Conservation (phyloP, 257 asterid species). For the Solanum tacnaense region DNA sequence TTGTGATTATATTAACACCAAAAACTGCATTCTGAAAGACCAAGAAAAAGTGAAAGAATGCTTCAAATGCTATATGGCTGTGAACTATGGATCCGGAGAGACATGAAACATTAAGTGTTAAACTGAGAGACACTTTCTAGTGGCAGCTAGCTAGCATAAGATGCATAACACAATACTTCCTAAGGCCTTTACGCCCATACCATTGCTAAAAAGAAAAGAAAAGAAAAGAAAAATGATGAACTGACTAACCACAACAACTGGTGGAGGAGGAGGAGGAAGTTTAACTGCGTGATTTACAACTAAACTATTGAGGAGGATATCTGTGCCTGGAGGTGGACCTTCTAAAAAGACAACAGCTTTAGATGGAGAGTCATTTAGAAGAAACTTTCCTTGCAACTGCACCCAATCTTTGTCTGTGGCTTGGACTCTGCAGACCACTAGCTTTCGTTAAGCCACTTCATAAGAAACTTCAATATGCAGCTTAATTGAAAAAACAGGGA, state of each 20-base stretch:
- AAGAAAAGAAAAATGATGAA: not conserved
- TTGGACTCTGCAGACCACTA: conserved; percentile 40
- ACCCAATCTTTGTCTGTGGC: conserved; percentile 88
- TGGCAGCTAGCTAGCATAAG: not conserved
- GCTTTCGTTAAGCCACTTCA: not conserved
- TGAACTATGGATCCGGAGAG: not conserved
- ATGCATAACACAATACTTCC: not conserved
- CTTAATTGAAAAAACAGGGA: not conserved
- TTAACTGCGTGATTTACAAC: conserved; percentile 62
- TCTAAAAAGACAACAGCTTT: conserved; percentile 57
- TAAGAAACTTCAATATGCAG: not conserved
- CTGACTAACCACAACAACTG: conserved; percentile 47
- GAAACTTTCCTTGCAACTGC: conserved; percentile 79
- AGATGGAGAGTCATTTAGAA: conserved; percentile 57
- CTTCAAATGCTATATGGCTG: not conserved
- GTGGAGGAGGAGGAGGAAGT: conserved; percentile 59
- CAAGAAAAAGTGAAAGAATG: not conserved
- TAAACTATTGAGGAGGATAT: conserved; percentile 71
- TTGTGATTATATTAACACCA: conserved; percentile 64
- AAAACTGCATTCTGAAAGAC: conserved; percentile 46
- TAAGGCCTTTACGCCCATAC: not conserved
- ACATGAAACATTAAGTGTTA: not conserved
- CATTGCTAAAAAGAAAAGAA: not conserved
- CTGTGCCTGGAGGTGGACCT: conserved; percentile 88
- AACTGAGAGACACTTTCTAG: not conserved